Conservation (phyloP, 257 asterid species). For the Handroanthus guayacan region DNA sequence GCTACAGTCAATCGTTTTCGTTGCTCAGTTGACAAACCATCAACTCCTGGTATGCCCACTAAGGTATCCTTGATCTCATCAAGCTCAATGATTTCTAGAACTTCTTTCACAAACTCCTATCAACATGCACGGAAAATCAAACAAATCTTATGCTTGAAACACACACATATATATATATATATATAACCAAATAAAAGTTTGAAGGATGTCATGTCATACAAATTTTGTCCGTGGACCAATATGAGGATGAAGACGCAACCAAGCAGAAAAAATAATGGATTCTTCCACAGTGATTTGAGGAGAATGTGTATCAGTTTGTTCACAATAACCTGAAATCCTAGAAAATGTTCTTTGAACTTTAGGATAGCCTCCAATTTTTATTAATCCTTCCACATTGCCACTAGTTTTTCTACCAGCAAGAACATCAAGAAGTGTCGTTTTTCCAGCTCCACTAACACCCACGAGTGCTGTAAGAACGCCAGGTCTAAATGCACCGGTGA, state of each 20-base stretch:
- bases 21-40: conserved; percentile 46
- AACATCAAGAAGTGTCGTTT: conserved; percentile 53
- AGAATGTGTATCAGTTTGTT: conserved; percentile 49
- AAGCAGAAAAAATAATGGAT: conserved; percentile 47
- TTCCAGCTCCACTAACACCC: conserved; percentile 60
- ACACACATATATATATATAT: too few species aligned
- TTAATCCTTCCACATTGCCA: conserved; percentile 46
- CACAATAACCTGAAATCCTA: conserved; percentile 49
- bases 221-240: conserved; percentile 40
- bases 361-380: conserved; percentile 47
- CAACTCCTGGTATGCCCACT: conserved; percentile 40
- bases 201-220: conserved; percentile 17
- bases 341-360: conserved; percentile 46
- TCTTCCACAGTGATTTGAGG: conserved; percentile 51
- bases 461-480: conserved; percentile 50
- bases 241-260: conserved; percentile 48
- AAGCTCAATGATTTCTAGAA: conserved; percentile 47
- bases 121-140: background rate
- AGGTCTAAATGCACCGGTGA: conserved; percentile 46
- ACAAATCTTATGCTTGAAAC: background rate
- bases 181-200: background rate
- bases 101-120: conserved; percentile 47
- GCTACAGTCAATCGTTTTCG: conserved; percentile 46
- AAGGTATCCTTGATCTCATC: conserved; percentile 44
- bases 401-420: conserved; percentile 52